These are phyloP conservation scores for Amyloporia xantha DNA, from an alignment of 768 basidiomycete species.

Conservation along the genomic window DNA sequence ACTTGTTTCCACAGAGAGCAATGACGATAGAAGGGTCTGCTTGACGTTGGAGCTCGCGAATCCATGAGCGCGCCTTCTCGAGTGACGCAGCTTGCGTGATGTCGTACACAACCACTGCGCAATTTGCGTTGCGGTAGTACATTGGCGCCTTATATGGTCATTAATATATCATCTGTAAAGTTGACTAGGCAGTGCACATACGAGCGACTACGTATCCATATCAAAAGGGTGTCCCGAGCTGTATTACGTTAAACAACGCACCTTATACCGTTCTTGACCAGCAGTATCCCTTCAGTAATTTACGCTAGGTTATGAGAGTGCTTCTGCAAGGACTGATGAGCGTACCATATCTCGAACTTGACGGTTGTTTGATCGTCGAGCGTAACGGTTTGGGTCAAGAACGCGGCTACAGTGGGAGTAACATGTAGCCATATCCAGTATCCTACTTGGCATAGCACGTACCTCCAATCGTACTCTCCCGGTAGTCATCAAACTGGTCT, in stretches of 20 bases:
- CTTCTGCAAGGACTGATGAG: slow-evolving; percentile 6
- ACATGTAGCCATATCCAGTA: slow-evolving; percentile 13
- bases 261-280: slow-evolving; percentile 94
- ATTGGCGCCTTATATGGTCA: slow-evolving; percentile 62
- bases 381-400: slow-evolving; percentile 95
- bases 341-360: slow-evolving; percentile 97
- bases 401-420: slow-evolving; percentile 60
- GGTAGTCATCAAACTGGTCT: slow-evolving; percentile 92
- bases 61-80: slow-evolving; percentile 95
- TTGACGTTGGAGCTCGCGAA: slow-evolving; percentile 93
- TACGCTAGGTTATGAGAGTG: not conserved
- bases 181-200: slow-evolving; percentile 27
- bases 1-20: slow-evolving; percentile 93
- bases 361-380: slow-evolving; percentile 85
- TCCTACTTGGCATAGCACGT: not conserved
- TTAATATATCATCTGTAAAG: not conserved
- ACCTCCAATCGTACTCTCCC: slow-evolving; percentile 94
- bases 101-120: slow-evolving; percentile 93
- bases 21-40: slow-evolving; percentile 97
- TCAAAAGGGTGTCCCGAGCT: slow-evolving; percentile 10
- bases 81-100: slow-evolving; percentile 89
- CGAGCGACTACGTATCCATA: slow-evolving; percentile 35
- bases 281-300: slow-evolving; percentile 82
- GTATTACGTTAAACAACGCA: slow-evolving; percentile 11
- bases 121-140: slow-evolving; percentile 95